These are phyloP conservation scores for Triangularia setosa DNA, from an alignment of 2,329 filamentous ascomycete species.

Conservation along the genomic window DNA sequence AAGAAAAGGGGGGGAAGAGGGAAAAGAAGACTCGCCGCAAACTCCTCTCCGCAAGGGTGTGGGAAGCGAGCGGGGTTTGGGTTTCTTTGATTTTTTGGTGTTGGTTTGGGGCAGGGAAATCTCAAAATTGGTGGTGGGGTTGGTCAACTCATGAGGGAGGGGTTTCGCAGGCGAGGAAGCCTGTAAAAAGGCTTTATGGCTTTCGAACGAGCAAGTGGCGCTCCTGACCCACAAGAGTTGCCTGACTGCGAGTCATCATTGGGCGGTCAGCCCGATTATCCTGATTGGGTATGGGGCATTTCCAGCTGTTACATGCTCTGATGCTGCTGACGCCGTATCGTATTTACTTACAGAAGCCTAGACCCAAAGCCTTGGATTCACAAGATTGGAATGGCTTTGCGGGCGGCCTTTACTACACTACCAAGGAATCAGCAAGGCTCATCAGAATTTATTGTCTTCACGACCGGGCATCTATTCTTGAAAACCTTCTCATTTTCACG, in stretches of 20 bases:
- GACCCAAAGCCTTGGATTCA: not conserved
- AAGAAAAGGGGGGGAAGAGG: constrained; percentile 21
- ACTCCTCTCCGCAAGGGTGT: constrained; percentile 20
- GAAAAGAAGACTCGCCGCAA: constrained; percentile 18
- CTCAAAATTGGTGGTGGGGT: constrained; percentile 24
- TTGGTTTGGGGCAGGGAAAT: constrained; percentile 13
- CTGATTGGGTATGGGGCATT: constrained; percentile 2
- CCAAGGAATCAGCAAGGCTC: not conserved
- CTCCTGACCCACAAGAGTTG: constrained; percentile 6
- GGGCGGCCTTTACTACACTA: not conserved
- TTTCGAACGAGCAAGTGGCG: constrained; percentile 12
- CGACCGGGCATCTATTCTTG: not conserved
- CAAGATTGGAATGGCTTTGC: not conserved
- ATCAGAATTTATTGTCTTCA: not conserved
- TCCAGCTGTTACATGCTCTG: not conserved
- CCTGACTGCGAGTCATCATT: constrained; percentile 14
- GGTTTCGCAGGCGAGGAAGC: constrained; percentile 18
- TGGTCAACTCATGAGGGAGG: constrained; percentile 26
- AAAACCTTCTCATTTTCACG: not conserved
- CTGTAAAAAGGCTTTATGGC: constrained; percentile 22
- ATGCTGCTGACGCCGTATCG: not conserved
- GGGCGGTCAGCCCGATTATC: constrained; percentile 3
- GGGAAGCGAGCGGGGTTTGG: constrained; percentile 3
- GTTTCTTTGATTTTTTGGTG: constrained; percentile 10
- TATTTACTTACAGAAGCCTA: too few species aligned